These are phyloP conservation scores for Capsicum pubescens DNA, from an alignment of 257 asterid genomes.

Conservation along the genomic window DNA sequence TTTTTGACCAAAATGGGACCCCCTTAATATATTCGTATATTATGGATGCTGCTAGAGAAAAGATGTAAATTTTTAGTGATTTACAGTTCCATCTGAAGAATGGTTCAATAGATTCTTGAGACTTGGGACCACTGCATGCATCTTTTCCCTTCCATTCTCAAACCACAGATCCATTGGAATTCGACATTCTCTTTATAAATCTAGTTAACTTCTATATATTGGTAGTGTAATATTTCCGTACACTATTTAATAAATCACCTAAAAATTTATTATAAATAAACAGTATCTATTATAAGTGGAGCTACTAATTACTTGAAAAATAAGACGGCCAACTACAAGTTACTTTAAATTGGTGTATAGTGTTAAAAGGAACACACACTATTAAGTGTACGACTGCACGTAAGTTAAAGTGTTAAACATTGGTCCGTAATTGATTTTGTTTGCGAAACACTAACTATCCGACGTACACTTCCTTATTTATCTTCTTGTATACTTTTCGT, in stretches of 20 bases:
- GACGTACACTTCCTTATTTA: too few relatives aligned
- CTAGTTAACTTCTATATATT: background rate
- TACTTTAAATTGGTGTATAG: too few relatives aligned
- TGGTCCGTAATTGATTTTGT: too few relatives aligned
- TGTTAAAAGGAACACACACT: too few relatives aligned
- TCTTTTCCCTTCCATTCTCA: background rate
- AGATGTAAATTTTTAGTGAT: conserved; percentile 15
- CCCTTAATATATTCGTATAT: background rate
- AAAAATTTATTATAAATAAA: background rate
- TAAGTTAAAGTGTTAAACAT: too few relatives aligned
- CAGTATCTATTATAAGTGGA: background rate
- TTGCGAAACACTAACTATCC: too few relatives aligned
- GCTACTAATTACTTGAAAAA: background rate
- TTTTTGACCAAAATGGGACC: conserved; percentile 22
- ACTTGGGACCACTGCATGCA: conserved; percentile 1
- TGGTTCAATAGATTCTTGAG: background rate
- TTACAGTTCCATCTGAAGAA: background rate
- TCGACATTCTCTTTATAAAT: too few relatives aligned
- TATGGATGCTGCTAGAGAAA: background rate
- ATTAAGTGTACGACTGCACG: too few relatives aligned
- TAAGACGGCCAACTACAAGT: background rate
- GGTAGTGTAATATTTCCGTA: background rate
- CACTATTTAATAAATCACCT: background rate
- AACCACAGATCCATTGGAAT: too few relatives aligned
- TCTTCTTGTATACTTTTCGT: too few relatives aligned